A percentile compares a stretch with the other conserved stretches of the same genome.
phyloP scores from a whole-genome alignment of 2,329 filamentous ascomycete species.

The Fusarium sp. region DNA sequence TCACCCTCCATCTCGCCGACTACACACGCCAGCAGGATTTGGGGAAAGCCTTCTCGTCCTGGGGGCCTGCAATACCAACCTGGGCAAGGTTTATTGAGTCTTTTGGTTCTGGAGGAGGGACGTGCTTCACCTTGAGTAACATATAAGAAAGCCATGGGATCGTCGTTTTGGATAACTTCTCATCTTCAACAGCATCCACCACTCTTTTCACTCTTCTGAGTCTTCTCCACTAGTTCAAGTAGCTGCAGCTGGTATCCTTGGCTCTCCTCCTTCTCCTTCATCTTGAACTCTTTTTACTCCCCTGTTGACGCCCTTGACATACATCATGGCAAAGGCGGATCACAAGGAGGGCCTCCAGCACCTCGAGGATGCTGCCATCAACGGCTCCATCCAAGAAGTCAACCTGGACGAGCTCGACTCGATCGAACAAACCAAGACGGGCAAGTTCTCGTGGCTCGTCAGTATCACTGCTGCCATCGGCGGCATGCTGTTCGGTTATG shows the following conservation, averaged over 20 bases:
- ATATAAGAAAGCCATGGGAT: conserved; percentile 36
- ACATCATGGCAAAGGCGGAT: conserved; percentile 37
- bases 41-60: background rate
- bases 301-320: background rate
- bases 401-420: conserved; percentile 42
- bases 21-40: conserved; percentile 1
- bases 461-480: conserved; percentile 49
- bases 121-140: conserved; percentile 22
- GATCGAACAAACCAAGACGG: conserved; percentile 42
- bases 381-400: conserved; percentile 28
- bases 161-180: conserved; percentile 11
- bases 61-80: background rate
- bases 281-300: background rate
- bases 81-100: background rate
- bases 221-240: conserved; percentile 1
- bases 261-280: conserved; percentile 3
- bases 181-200: conserved; percentile 21
- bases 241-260: background rate
- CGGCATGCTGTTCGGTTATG: conserved; percentile 53
- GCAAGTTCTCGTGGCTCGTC: conserved; percentile 44
- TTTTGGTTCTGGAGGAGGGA: conserved; percentile 14
- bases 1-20: conserved; percentile 2
- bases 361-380: conserved; percentile 32
- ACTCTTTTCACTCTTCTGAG: background rate
- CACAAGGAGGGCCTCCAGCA: conserved; percentile 37